Evolutionary conservation across 2,329 filamentous ascomycete species (phyloP), one percentile per base, ranked within the genome.

Genomic region (Lasiodiplodia theobromae): DNA sequence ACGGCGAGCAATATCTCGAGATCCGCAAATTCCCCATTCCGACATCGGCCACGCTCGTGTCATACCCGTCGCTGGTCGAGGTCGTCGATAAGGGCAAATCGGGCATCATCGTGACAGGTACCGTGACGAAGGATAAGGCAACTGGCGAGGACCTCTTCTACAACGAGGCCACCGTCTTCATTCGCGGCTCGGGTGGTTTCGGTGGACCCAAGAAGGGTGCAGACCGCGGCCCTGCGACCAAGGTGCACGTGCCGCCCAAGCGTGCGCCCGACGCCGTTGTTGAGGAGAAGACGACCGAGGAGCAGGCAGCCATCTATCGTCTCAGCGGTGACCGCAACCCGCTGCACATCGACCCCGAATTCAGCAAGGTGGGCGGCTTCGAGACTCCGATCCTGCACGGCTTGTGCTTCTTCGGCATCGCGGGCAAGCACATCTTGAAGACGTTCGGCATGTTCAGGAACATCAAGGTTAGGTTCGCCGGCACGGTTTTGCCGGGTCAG

Each of bases 1-100:
- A 99, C 84, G 96, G 96, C 78, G 96, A 99, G 86, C 96, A 99
- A 82, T 99, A 94, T 83, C 92, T 99, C 72, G 96, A 99, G 83
- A 88, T 99, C 77, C 89, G 91, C 78, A 93, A 95, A 81, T 96
- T 90, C 84, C 96, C 96, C 51, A 92, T 98, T 75, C 95, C 95
- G 44, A 97, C 94, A 38, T 87, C 90, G 67, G 94, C 88, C 63
- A 90, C 89, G 68, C 90, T 97, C 62, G 81, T 92, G 74, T 93
- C 91, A 68, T 88, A 89, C 77, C 91, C 89, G 69, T 90, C 90
- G 79, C 90, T 99, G 69, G 88, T 99, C 71, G 96, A 99, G 80
- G 95, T 98, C 11, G 88, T 97, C 58, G 96, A 99, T 85, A 99
- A 98, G 87, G 95, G 95, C 75, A 91, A 88, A 73, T 94, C 94